Evolutionary conservation across 805 yeast species (phyloP), one percentile per base, ranked within the genome.

Genomic region (Candida bentonensis): DNA sequence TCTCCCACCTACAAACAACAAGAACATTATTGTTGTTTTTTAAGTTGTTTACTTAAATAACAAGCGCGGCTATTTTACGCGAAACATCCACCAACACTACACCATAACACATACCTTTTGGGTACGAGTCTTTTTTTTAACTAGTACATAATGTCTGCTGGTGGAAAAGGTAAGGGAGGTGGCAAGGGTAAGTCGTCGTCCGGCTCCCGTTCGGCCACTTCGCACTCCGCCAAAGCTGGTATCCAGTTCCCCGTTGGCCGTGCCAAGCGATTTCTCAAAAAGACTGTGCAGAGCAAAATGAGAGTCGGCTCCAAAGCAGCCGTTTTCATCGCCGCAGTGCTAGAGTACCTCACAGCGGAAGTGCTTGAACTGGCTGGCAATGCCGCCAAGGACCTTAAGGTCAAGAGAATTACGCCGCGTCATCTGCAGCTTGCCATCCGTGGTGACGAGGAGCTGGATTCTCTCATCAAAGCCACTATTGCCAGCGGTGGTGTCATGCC

Each of bases 401-500:
- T 89, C 79, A 81, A 96, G 63, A 88, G 97, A 82, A 88, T 88
- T 60, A 86, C 87, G 61, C 97, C 97, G 73, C 89, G 96, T 78
- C 96, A 88, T 72, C 79, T 88, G 71, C 96, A 88, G 73, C 78
- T 88, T 61, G 97, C 97, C 69, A 88, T 88, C 76, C 85, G 97
- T 78, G 89, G 88, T 66, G 97, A 89, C 77, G 96, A 89, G 73
- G 96, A 89, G 72, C 78, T 89, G 69, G 88, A 89, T 84, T 87
- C 84, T 70, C 78, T 88, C 60, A 76, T 89, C 54, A 79, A 81
- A 53, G 98, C 89, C 54, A 88, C 96, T 53, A 89, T 88, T 61
- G 96, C 96, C 56, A 94, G 87, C 72, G 96, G 96, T 81, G 96
- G 96, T 84, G 96, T 89, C 60, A 78, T 88, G 69, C 96, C 96